A percentile compares a stretch with the other conserved stretches of the same genome.
These are phyloP conservation scores for Phaeosphaeria sp. DNA, from an alignment of 2,329 filamentous ascomycete genomes.

Conservation along the genomic window DNA sequence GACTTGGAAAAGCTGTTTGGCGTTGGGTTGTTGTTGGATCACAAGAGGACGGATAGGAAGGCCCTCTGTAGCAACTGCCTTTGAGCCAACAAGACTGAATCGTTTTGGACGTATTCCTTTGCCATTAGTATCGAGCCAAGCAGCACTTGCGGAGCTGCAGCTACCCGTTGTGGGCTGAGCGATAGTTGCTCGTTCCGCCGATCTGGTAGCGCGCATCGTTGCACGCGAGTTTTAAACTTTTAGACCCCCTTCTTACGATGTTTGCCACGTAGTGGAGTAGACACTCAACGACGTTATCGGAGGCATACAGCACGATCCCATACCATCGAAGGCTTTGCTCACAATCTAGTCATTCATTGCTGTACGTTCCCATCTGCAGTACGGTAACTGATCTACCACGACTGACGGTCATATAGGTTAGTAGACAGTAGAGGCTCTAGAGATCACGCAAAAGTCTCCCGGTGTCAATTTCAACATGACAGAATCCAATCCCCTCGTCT, in stretches of 20 bases:
- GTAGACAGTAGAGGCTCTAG: too few species aligned
- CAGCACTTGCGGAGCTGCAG: background rate
- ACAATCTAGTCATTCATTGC: too few species aligned
- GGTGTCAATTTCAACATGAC: constrained; percentile 29
- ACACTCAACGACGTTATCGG: too few species aligned
- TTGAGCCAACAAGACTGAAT: background rate
- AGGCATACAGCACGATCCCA: too few species aligned
- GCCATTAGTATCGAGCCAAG: background rate
- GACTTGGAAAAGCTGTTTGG: constrained; percentile 1
- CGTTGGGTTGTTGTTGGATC: constrained; percentile 1
- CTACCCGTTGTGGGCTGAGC: background rate
- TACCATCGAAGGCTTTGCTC: background rate
- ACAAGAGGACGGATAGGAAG: background rate
- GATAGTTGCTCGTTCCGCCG: too few species aligned
- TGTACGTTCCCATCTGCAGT: too few species aligned
- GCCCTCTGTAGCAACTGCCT: background rate
- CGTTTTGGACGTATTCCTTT: background rate
- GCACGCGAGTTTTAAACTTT: too few species aligned
- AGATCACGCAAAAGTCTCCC: too few species aligned
- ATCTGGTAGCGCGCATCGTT: too few species aligned
- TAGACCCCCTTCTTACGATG: background rate
- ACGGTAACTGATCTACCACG: too few species aligned
- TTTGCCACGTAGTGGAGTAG: background rate
- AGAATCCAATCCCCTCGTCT: constrained; percentile 39
- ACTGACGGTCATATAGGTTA: background rate